Conservation (phyloP, 345 rosid species). For the Firmiana major region DNA sequence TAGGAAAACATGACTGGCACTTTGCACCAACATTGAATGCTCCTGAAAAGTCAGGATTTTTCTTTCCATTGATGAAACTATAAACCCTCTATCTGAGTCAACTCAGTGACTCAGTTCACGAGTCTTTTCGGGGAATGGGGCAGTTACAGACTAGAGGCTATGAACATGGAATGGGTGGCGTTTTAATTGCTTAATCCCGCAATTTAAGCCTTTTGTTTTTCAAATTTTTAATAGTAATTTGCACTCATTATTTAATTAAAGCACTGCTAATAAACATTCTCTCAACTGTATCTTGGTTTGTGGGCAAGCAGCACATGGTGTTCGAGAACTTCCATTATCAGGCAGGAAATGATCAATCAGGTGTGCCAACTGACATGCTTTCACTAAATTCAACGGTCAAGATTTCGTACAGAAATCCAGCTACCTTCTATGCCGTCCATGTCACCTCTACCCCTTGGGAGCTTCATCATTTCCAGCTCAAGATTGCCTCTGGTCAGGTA, state of each 20-base stretch:
- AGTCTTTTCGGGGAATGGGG: slow-evolving; percentile 7
- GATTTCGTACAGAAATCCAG: slow-evolving; percentile 77
- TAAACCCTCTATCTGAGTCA: not conserved
- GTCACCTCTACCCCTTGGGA: slow-evolving; percentile 75
- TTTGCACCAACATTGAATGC: not conserved
- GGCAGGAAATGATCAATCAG: slow-evolving; percentile 80
- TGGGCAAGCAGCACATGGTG: slow-evolving; percentile 54
- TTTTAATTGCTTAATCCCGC: slow-evolving; percentile 11
- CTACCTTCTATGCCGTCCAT: slow-evolving; percentile 88
- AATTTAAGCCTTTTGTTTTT: not conserved
- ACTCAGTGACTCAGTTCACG: slow-evolving; percentile 4
- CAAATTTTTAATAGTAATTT: not conserved
- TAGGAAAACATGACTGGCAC: too few relatives aligned
- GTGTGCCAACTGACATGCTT: slow-evolving; percentile 94
- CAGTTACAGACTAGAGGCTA: not conserved
- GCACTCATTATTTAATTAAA: not conserved
- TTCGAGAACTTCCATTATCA: slow-evolving; percentile 78
- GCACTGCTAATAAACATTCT: slow-evolving; percentile 4
- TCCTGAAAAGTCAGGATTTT: not conserved
- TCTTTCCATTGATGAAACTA: not conserved
- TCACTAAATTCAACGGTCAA: slow-evolving; percentile 85
- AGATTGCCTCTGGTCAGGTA: slow-evolving; percentile 80
- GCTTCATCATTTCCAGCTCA: slow-evolving; percentile 73
- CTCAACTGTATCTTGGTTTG: slow-evolving; percentile 5
- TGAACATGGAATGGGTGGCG: not conserved